Conservation (phyloP, 257 asterid species). For the Penstemon barbatus region DNA sequence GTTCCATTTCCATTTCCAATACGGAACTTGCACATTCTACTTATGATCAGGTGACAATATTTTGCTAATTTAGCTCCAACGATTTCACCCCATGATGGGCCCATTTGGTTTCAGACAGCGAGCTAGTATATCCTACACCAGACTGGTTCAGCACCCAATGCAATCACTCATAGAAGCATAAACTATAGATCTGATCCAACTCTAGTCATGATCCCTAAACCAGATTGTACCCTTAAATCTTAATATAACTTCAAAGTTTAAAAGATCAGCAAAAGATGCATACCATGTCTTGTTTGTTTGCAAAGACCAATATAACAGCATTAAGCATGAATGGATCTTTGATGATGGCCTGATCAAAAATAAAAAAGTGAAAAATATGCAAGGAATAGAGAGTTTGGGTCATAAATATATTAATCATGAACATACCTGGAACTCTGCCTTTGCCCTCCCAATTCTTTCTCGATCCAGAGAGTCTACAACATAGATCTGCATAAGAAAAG, state of each 20-base stretch:
- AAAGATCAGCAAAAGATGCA: conserved; percentile 14
- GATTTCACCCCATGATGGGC: neutral
- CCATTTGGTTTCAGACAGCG: neutral
- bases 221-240: neutral
- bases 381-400: conserved; percentile 26
- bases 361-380: conserved; percentile 29
- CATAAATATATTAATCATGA: conserved; percentile 29
- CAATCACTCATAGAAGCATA: neutral
- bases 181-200: neutral
- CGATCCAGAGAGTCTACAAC: conserved; percentile 96
- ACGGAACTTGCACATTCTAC: no score
- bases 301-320: conserved; percentile 92
- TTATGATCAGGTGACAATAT: no score
- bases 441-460: conserved; percentile 83
- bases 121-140: neutral
- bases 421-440: conserved; percentile 86
- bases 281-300: conserved; percentile 99
- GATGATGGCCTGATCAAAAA: conserved; percentile 70
- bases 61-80: neutral
- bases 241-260: neutral
- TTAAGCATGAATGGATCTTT: conserved; percentile 91
- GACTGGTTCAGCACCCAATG: neutral
- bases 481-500: conserved; percentile 60
- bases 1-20: no score
- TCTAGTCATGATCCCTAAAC: neutral